Evolutionary conservation across 228 moss, liverwort and hornwort genomes (phyloP).

Genomic region (Sphagnum fallax): DNA sequence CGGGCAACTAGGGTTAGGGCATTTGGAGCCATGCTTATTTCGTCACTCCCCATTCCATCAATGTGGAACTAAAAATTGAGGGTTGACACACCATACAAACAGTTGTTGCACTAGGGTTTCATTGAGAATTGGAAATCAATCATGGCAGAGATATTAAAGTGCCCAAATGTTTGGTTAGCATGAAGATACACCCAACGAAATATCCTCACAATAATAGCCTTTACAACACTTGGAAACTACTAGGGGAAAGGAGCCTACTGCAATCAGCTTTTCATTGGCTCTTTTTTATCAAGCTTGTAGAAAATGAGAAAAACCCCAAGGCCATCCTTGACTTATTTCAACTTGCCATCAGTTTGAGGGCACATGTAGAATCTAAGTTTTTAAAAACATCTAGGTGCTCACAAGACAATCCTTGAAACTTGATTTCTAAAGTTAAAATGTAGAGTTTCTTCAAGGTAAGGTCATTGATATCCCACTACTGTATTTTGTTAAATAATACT

Average conservation of each 20-base stretch:
- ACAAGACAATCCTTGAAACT: neutral
- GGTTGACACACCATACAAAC: no score
- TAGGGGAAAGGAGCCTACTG: conserved; percentile 5
- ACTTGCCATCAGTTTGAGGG: conserved; percentile 30
- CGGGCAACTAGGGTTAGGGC: conserved; percentile 55
- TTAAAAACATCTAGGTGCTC: no score
- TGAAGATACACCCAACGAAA: no score
- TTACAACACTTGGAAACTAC: no score
- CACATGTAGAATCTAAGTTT: conserved; percentile 20
- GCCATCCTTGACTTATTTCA: conserved; percentile 42
- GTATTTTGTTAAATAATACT: neutral
- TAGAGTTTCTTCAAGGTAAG: neutral
- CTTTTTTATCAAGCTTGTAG: conserved; percentile 30
- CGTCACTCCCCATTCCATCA: conserved; percentile 12
- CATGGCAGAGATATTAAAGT: no score
- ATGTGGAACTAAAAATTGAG: no score
- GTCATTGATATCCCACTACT: conserved; percentile 3
- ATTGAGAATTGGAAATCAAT: no score
- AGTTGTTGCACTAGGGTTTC: no score
- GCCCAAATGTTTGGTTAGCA: no score
- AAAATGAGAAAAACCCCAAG: conserved; percentile 29
- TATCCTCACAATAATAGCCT: no score
- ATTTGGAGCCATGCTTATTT: conserved; percentile 23
- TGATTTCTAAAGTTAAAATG: neutral
- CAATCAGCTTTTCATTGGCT: conserved; percentile 41